Evolutionary conservation across 345 rosid genomes (phyloP), one percentile per base, ranked within the genome.

Genomic region (Pugionium cornutum): DNA sequence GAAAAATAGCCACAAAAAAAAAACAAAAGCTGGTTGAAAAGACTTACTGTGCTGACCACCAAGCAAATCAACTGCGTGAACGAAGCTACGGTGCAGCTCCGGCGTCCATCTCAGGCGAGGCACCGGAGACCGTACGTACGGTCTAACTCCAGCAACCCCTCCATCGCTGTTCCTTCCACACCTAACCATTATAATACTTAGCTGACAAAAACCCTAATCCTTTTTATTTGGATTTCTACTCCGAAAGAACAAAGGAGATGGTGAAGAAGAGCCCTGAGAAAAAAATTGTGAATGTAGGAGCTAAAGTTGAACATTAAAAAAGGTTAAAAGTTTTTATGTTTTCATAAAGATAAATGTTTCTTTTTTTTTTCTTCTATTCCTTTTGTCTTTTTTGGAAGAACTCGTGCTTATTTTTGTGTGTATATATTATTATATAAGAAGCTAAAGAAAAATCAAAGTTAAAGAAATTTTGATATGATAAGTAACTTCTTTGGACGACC

Each of bases 51-150:
- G 80, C 73, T 88, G 97, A 27, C 99, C 99, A 11, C 99, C 99
- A 36, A 94, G 99, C 39, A 83, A 67, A 2, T 91, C 89, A 35
- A 94, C 83, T 61, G 97, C 99, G 62, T 84, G 79, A 75, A 94
- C 85, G 65, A 94, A 94, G 66, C 88, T 82, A 66, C 79, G 92
- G 57, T 94, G 99, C 62, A 94, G 97, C 53, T 94, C 96, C 28
- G 99, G 99, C 26, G 99, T 94, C 99, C 99, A 94, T 76, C 95
- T 79, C 78, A 94, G 69, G 28, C 99, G 91, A 75, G 97, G 96
- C 27, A 90, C 89, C 45, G 88, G 92, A 27, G 99, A 94, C 67
- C 99, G 80, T 54, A 88, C 68, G 72, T 94, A 90, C 54, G 87
- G 92, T 69, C 99, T 82, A 54, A 90, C 95, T 18, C 84, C 82